phyloP scores from a whole-genome alignment of 192 early-diverging fungal genomes.

The Thamnidium elegans region DNA sequence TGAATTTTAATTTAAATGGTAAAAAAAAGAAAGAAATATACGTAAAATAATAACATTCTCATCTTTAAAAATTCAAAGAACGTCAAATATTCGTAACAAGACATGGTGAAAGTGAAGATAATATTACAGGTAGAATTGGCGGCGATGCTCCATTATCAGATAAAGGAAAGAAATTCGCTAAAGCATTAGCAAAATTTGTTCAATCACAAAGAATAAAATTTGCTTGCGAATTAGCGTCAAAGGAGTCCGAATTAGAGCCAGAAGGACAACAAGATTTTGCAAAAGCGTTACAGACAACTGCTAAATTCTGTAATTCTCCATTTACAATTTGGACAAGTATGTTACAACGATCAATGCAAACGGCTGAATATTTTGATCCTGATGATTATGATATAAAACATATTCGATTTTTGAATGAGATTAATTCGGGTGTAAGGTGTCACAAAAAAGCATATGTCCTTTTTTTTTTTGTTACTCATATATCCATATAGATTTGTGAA shows the following conservation, averaged over 20 bases:
- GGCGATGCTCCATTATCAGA: conserved; percentile 56
- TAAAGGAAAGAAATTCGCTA: conserved; percentile 67
- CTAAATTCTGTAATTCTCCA: conserved; percentile 52
- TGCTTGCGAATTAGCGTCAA: conserved; percentile 39
- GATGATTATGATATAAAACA: conserved; percentile 74
- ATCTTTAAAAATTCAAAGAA: conserved; percentile 31
- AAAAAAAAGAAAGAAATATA: conserved; percentile 19
- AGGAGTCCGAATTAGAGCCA: conserved; percentile 2
- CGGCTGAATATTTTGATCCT: conserved; percentile 79
- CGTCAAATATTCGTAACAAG: conserved; percentile 89
- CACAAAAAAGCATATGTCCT: too few species aligned
- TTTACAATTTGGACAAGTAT: conserved; percentile 85
- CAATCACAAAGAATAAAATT: conserved; percentile 51
- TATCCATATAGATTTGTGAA: conserved; percentile 51
- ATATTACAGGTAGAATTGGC: conserved; percentile 80
- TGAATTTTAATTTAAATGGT: conserved; percentile 92
- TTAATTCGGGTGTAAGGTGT: conserved; percentile 72
- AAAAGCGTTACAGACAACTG: conserved; percentile 70
- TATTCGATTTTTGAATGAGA: conserved; percentile 86
- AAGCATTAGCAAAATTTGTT: conserved; percentile 78
- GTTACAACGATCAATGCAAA: conserved; percentile 80
- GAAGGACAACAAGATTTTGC: conserved; percentile 24
- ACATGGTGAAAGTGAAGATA: conserved; percentile 92
- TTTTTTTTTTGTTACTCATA: too few species aligned
- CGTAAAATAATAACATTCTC: neutral